Evolutionary conservation across 1,139 yeast genomes (phyloP).

Genomic region (Geotrichum candidum): DNA sequence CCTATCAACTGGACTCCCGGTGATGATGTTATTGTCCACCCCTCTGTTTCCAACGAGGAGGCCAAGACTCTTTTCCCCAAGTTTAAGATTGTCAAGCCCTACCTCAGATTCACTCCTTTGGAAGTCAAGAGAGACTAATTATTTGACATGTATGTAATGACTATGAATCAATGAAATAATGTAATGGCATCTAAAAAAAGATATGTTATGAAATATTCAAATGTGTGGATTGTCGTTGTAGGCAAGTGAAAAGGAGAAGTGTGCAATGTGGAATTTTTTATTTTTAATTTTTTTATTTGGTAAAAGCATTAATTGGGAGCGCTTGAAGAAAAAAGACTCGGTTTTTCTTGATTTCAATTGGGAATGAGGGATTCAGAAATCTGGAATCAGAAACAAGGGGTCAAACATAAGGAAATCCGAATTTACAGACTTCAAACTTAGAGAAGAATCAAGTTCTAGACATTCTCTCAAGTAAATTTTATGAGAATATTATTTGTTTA

Average conservation of each 20-base stretch:
- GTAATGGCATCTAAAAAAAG: background rate
- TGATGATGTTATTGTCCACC: conserved; percentile 79
- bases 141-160: background rate
- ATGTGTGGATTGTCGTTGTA: background rate
- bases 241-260: background rate
- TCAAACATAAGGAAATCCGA: too few relatives aligned
- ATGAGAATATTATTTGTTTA: background rate
- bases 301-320: background rate
- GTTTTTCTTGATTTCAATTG: too few relatives aligned
- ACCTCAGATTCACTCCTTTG: conserved; percentile 56
- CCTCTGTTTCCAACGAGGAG: conserved; percentile 61
- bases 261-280: background rate
- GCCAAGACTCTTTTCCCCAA: conserved; percentile 70
- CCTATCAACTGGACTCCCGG: conserved; percentile 88
- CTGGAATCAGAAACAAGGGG: too few relatives aligned
- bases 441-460: too few relatives aligned
- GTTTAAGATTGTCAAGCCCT: conserved; percentile 72
- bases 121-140: conserved; percentile 8
- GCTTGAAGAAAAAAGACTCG: too few relatives aligned
- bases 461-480: background rate
- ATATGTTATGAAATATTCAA: background rate
- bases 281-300: background rate
- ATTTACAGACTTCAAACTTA: too few relatives aligned
- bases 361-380: too few relatives aligned
- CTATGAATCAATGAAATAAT: background rate